Conservation (phyloP, 2,329 filamentous ascomycete species). For the Fonsecaea nubica region DNA sequence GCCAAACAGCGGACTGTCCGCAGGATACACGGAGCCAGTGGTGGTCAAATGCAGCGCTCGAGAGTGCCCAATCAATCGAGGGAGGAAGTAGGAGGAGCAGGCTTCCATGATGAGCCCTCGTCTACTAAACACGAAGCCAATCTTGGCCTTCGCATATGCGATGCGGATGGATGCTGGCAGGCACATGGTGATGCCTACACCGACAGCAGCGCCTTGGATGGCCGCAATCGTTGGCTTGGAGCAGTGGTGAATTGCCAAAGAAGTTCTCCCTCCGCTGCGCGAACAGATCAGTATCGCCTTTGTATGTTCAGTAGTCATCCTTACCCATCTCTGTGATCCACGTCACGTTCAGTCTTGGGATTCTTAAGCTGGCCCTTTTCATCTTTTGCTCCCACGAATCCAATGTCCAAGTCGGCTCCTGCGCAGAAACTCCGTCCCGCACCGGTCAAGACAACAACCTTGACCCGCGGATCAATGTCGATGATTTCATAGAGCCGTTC, state of each 20-base stretch:
- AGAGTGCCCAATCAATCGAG: slow-evolving; percentile 68
- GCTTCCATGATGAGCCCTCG: slow-evolving; percentile 74
- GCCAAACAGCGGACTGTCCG: slow-evolving; percentile 58
- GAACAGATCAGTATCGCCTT: slow-evolving; percentile 20
- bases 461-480: slow-evolving; percentile 62
- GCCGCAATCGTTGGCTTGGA: slow-evolving; percentile 65
- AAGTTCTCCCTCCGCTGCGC: slow-evolving; percentile 58
- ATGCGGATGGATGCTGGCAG: slow-evolving; percentile 62
- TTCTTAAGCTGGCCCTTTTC: slow-evolving; percentile 25
- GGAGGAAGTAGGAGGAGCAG: slow-evolving; percentile 71
- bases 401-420: slow-evolving; percentile 63
- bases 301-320: background rate
- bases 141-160: slow-evolving; percentile 63
- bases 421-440: slow-evolving; percentile 63
- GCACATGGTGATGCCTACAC: slow-evolving; percentile 68
- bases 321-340: slow-evolving; percentile 41
- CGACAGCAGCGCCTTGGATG: slow-evolving; percentile 66
- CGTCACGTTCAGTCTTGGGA: slow-evolving; percentile 38
- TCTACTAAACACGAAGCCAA: slow-evolving; percentile 74
- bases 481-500: slow-evolving; percentile 60
- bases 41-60: slow-evolving; percentile 70
- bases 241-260: slow-evolving; percentile 64
- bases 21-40: slow-evolving; percentile 66
- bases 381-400: slow-evolving; percentile 38
- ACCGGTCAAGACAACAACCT: slow-evolving; percentile 62